These are phyloP conservation scores for Acrasis kona DNA, from an alignment of 78 protist species.

Conservation along the genomic window DNA sequence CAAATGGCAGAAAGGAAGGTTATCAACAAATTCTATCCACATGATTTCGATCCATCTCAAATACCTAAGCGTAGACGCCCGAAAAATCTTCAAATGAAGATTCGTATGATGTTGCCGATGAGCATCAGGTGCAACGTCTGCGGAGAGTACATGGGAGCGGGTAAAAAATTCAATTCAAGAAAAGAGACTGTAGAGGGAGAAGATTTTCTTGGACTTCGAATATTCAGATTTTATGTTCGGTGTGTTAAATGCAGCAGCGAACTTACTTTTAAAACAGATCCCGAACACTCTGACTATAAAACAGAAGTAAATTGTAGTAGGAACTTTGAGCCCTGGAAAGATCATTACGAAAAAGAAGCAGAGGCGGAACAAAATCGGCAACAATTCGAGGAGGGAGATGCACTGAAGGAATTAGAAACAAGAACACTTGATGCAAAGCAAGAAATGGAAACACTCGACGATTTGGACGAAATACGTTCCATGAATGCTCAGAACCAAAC, in stretches of 20 bases:
- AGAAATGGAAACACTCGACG: not conserved
- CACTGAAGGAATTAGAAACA: not conserved
- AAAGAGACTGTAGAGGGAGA: constrained; percentile 83
- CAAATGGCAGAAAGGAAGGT: constrained; percentile 94
- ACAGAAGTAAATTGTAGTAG: constrained; percentile 68
- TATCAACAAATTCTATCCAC: constrained; percentile 88
- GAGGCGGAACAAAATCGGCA: constrained; percentile 3
- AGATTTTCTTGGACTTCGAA: constrained; percentile 71
- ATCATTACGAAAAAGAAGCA: not conserved
- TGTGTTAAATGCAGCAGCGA: constrained; percentile 81
- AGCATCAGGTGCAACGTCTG: constrained; percentile 79
- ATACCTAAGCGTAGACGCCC: constrained; percentile 48
- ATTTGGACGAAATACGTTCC: not conserved
- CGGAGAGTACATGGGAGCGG: constrained; percentile 79
- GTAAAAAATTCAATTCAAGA: constrained; percentile 83
- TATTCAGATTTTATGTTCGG: constrained; percentile 60
- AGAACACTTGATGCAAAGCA: not conserved
- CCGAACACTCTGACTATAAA: constrained; percentile 70
- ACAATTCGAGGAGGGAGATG: constrained; percentile 8
- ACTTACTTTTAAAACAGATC: constrained; percentile 83
- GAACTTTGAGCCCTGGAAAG: constrained; percentile 76
- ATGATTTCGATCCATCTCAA: constrained; percentile 86
- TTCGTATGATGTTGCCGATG: constrained; percentile 94
- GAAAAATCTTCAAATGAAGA: constrained; percentile 32
- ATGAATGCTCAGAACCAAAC: not conserved